Base-by-base conservation (phyloP, 1,139 yeast genomes). In the Suhomyces chickasaworum region DNA sequence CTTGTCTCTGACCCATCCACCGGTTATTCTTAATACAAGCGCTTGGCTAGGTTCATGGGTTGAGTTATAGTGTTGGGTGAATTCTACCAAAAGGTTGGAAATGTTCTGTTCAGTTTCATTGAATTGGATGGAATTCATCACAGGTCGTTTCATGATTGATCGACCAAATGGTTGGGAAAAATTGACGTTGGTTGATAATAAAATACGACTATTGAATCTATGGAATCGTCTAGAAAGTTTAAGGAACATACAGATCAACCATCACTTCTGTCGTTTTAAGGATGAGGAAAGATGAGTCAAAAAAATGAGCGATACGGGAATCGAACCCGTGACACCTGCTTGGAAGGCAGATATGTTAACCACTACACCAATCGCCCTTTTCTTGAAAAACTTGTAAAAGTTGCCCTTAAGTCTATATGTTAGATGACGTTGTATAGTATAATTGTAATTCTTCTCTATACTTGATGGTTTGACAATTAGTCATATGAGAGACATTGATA, bases 1-100 rank as follows among this genome's bases (percentile, higher is more conserved):
- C 68, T 93, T 93, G 65, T 93, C 99, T 57, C 99, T 78, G 5
- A 93, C 99, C 99, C 99, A 93, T 0, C 99, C 99, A 27, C 99
- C 99, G 0, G 98, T 91, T 56, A 93, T 87, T 52, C 99, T 68
- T 17, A 91, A 73, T 27, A 79, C 84, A 18, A 75, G 50, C 20
- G 49, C 52, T 16, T 49, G 27, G 5, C 41, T 45, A 15, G 50
- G 44, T 1, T 45, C 50, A 18, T 53, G 57, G 1, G 51, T 36
- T 18, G 44, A 35, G 47, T 74, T 73, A 51, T 75, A 72, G 45
- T 64, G 56, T 39, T 61, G 48, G 53, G 77, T 70, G 56, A 72
- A 79, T 32, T 70, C 75, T 25, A 72, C 70, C 44, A 84, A 65
- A 17, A 83, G 59, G 33, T 64, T 56, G 22, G 77, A 65, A 55